A percentile compares a stretch with the other conserved stretches of the same genome.
phyloP scores from a whole-genome alignment of 768 basidiomycete genomes.

The Amanita jacksonii region DNA sequence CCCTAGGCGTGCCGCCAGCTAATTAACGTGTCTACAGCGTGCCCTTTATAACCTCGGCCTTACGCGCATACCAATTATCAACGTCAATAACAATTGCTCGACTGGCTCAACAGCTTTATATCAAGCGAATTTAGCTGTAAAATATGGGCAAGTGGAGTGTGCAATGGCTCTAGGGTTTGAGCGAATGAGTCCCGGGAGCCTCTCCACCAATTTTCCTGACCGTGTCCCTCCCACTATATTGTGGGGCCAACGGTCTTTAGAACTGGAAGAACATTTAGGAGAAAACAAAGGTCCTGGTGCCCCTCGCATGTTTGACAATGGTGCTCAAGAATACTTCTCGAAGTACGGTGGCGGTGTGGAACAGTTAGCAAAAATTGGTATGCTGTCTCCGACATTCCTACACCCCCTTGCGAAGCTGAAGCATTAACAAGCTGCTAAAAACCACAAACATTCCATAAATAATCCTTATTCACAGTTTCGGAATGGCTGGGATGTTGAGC shows the following conservation, averaged over 20 bases:
- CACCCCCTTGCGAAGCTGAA: background rate
- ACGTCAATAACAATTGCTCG: slow-evolving; percentile 85
- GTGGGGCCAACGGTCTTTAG: slow-evolving; percentile 31
- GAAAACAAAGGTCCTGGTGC: slow-evolving; percentile 61
- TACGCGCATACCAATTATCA: slow-evolving; percentile 76
- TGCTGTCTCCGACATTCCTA: slow-evolving; percentile 9
- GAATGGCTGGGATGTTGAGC: slow-evolving; percentile 64
- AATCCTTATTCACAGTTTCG: slow-evolving; percentile 87
- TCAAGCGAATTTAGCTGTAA: slow-evolving; percentile 63
- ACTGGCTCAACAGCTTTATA: slow-evolving; percentile 75
- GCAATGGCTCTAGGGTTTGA: slow-evolving; percentile 82
- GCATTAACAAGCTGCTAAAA: slow-evolving; percentile 55
- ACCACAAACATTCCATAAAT: slow-evolving; percentile 71
- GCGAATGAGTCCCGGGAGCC: slow-evolving; percentile 69
- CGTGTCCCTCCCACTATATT: slow-evolving; percentile 38
- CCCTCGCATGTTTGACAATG: slow-evolving; percentile 69
- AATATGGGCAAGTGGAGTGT: slow-evolving; percentile 61
- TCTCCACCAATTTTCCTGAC: slow-evolving; percentile 57
- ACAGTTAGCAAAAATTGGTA: slow-evolving; percentile 73
- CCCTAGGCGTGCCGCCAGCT: slow-evolving; percentile 6
- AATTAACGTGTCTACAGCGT: slow-evolving; percentile 30
- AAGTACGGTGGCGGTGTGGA: slow-evolving; percentile 61
- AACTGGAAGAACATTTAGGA: slow-evolving; percentile 45
- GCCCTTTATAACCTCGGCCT: slow-evolving; percentile 78
- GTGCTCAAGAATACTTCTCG: slow-evolving; percentile 65